Evolutionary conservation across 2,329 filamentous ascomycete genomes (phyloP).

Genomic region (Penicillium sumatraense): DNA sequence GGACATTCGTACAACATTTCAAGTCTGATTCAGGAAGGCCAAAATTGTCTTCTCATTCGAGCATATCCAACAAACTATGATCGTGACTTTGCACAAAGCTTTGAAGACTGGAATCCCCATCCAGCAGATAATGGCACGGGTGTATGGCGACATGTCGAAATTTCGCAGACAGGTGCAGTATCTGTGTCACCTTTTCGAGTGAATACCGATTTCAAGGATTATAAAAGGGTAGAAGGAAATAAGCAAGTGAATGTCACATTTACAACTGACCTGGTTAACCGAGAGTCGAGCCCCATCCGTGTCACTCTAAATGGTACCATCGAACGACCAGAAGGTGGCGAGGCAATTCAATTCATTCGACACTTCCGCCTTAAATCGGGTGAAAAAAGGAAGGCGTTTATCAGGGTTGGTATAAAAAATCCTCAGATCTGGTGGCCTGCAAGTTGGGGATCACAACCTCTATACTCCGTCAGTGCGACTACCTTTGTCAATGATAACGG

Average conservation of each 20-base stretch:
- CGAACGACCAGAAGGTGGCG: constrained; percentile 13
- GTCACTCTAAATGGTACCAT: constrained; percentile 31
- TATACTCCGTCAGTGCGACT: constrained; percentile 50
- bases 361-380: constrained; percentile 44
- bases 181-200: constrained; percentile 52
- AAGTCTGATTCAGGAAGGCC: constrained; percentile 36
- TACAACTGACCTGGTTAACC: constrained; percentile 42
- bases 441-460: constrained; percentile 61
- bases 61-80: constrained; percentile 64
- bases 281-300: constrained; percentile 24
- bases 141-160: constrained; percentile 63
- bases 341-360: constrained; percentile 31
- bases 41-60: constrained; percentile 59
- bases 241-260: constrained; percentile 48
- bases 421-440: constrained; percentile 66
- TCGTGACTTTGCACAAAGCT: constrained; percentile 63
- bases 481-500: constrained; percentile 23
- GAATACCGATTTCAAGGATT: constrained; percentile 51
- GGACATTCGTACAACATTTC: constrained; percentile 63
- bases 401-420: constrained; percentile 45
- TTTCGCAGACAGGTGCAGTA: constrained; percentile 61
- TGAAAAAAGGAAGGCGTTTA: constrained; percentile 44
- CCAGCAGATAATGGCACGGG: constrained; percentile 67
- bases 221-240: constrained; percentile 37
- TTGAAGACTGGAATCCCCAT: constrained; percentile 67